Percentiles rank a stretch among this genome's conserved stretches.
These are phyloP conservation scores for Margaritispora aquatica DNA, from an alignment of 495 filamentous ascomycete species.

Conservation along the genomic window DNA sequence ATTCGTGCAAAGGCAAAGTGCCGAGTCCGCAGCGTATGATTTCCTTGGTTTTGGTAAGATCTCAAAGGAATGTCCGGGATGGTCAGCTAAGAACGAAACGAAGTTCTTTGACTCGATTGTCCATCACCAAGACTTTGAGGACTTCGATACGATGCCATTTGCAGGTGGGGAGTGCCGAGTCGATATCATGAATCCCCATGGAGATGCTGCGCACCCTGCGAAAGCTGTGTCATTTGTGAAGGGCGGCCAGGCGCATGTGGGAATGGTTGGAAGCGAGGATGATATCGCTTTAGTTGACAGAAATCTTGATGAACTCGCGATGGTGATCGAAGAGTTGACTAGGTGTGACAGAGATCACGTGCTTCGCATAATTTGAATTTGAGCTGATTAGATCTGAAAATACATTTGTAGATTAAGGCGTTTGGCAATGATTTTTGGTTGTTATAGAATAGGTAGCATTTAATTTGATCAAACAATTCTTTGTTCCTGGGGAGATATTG, in stretches of 20 bases:
- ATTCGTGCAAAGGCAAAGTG: constrained; percentile 44
- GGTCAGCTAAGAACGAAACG: constrained; percentile 8
- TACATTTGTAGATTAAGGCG: too few relatives aligned
- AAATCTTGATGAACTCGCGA: not conserved
- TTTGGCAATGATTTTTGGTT: too few relatives aligned
- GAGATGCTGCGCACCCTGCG: not conserved
- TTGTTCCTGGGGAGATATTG: too few relatives aligned
- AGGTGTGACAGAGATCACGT: not conserved
- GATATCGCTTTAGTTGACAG: not conserved
- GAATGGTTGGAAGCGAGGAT: not conserved
- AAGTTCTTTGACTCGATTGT: not conserved
- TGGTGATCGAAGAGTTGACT: not conserved
- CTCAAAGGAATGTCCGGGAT: constrained; percentile 27
- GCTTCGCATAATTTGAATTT: too few relatives aligned
- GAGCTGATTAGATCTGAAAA: too few relatives aligned
- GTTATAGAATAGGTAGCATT: too few relatives aligned
- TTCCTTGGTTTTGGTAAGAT: constrained; percentile 28
- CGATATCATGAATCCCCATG: not conserved
- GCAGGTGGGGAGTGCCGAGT: not conserved
- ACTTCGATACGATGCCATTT: not conserved
- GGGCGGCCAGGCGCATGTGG: not conserved
- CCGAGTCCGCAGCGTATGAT: constrained; percentile 51
- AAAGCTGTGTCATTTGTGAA: not conserved
- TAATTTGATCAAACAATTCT: too few relatives aligned
- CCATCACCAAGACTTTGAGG: not conserved